A percentile compares a stretch with the other conserved stretches of the same genome.
These are phyloP conservation scores for Chaetomium tenue DNA, from an alignment of 495 filamentous ascomycete genomes.

Conservation along the genomic window DNA sequence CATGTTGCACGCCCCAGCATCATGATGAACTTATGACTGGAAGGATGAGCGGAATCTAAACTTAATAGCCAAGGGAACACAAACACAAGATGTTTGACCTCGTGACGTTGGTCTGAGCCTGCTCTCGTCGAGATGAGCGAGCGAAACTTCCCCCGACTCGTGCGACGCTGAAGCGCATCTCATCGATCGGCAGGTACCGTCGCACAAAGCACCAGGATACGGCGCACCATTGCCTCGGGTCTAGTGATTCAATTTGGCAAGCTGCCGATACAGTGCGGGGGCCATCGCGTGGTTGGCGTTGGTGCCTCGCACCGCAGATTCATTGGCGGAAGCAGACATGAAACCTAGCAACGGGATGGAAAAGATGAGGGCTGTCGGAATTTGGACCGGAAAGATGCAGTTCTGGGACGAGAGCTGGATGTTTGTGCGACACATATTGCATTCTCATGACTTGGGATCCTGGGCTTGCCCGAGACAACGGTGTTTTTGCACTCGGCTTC, in stretches of 20 bases:
- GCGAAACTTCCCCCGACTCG: background rate
- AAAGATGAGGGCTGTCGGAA: background rate
- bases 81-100: too few relatives aligned
- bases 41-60: too few relatives aligned
- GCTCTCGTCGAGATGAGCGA: background rate
- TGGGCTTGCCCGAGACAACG: too few relatives aligned
- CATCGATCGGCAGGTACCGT: background rate
- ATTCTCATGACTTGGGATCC: too few relatives aligned
- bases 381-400: background rate
- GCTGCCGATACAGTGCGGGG: background rate
- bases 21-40: background rate
- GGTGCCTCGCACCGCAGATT: constrained; percentile 8
- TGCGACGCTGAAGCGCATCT: background rate
- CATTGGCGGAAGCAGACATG: constrained; percentile 7
- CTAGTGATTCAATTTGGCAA: background rate
- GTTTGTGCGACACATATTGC: background rate
- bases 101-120: too few relatives aligned
- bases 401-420: background rate
- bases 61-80: too few relatives aligned
- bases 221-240: background rate
- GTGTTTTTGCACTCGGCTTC: too few relatives aligned
- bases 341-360: background rate
- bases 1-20: too few relatives aligned
- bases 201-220: background rate
- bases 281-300: background rate